phyloP scores from a whole-genome alignment of 257 asterid genomes.

The Nicotiana knightiana region DNA sequence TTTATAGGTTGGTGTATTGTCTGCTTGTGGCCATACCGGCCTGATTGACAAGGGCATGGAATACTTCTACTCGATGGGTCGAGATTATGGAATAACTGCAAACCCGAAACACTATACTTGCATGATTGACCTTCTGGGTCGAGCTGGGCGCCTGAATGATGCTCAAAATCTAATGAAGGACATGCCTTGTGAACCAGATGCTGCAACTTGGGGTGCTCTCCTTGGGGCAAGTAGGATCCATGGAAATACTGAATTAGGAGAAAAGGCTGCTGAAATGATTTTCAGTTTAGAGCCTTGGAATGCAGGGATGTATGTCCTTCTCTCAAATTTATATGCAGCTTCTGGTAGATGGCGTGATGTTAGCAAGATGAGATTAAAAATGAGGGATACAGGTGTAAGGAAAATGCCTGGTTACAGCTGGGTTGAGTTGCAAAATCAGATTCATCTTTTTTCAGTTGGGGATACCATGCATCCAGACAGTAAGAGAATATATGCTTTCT shows the following conservation, averaged over 20 bases:
- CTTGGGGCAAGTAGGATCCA: conserved; percentile 97
- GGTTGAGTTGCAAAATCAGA: conserved; percentile 72
- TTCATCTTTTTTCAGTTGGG: conserved; percentile 81
- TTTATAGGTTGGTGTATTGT: conserved; percentile 65
- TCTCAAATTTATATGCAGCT: conserved; percentile 82
- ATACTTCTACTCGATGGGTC: conserved; percentile 65
- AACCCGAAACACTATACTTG: conserved; percentile 85
- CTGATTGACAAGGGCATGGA: conserved; percentile 63
- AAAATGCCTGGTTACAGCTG: conserved; percentile 86
- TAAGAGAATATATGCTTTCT: conserved; percentile 49
- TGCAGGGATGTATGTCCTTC: conserved; percentile 87
- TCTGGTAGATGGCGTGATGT: conserved; percentile 88
- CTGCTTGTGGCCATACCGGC: conserved; percentile 91
- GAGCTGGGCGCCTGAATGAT: conserved; percentile 81
- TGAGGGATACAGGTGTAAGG: conserved; percentile 68
- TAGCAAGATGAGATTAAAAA: conserved; percentile 60
- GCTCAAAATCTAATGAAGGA: conserved; percentile 61
- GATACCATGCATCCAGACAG: conserved; percentile 66
- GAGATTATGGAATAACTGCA: conserved; percentile 58
- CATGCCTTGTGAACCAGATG: conserved; percentile 89
- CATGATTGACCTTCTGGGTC: conserved; percentile 89
- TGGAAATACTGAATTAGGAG: conserved; percentile 73
- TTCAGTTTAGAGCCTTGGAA: conserved; percentile 83
- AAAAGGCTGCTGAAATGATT: conserved; percentile 88
- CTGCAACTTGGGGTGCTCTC: conserved; percentile 98